Conservation (phyloP, 2,329 filamentous ascomycete genomes). For the Sporothrix sp. region DNA sequence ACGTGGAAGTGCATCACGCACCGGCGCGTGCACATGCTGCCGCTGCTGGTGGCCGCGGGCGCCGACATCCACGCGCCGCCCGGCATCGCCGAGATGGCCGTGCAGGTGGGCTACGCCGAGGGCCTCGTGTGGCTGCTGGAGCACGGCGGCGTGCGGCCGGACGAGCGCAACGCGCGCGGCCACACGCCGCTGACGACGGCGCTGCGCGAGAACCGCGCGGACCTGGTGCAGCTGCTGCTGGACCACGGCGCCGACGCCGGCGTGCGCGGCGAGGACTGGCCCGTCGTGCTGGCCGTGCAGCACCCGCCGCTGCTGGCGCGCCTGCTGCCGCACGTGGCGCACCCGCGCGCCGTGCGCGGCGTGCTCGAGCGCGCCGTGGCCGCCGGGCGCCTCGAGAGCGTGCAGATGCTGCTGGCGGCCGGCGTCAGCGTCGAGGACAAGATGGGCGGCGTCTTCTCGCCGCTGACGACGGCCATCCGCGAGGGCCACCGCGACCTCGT, state of each 20-base stretch:
- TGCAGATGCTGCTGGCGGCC: constrained; percentile 54
- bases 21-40: constrained; percentile 24
- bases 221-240: constrained; percentile 35
- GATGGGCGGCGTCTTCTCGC: constrained; percentile 61
- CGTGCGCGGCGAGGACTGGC: constrained; percentile 39
- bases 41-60: constrained; percentile 27
- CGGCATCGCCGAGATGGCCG: constrained; percentile 26
- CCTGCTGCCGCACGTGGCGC: constrained; percentile 35
- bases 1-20: constrained; percentile 22
- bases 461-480: constrained; percentile 21
- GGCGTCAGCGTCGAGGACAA: constrained; percentile 62
- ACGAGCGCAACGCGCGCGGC: constrained; percentile 25
- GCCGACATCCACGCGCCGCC: constrained; percentile 24
- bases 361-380: constrained; percentile 24
- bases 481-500: constrained; percentile 40
- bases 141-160: constrained; percentile 26
- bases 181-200: constrained; percentile 24
- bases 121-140: constrained; percentile 30
- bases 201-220: constrained; percentile 34
- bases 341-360: constrained; percentile 36
- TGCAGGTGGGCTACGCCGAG: constrained; percentile 26
- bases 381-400: constrained; percentile 55
- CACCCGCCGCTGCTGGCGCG: constrained; percentile 51
- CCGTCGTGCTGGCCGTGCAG: constrained; percentile 57
- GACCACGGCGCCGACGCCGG: constrained; percentile 26